Conservation (phyloP, 2,329 filamentous ascomycete species). For the Fusarium brevicatenulatum region DNA sequence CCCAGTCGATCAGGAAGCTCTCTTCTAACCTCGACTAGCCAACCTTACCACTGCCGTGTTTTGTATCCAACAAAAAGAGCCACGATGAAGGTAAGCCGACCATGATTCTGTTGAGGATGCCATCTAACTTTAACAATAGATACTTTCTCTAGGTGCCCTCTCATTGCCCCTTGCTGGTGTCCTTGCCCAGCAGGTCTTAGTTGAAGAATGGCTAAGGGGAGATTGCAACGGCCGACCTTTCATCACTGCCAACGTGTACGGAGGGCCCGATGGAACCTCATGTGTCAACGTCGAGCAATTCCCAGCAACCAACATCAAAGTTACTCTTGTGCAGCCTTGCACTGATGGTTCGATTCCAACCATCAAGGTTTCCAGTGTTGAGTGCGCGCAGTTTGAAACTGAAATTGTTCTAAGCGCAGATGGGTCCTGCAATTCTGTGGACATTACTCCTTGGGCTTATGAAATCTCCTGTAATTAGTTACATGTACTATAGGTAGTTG, state of each 20-base stretch:
- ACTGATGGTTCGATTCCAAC: not conserved
- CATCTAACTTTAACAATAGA: not conserved
- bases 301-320: not conserved
- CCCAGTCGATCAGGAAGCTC: fast-evolving
- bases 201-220: not conserved
- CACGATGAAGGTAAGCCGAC: not conserved
- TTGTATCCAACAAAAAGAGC: no score
- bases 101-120: fast-evolving
- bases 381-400: not conserved
- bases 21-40: not conserved
- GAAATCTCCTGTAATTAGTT: not conserved
- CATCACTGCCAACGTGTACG: not conserved
- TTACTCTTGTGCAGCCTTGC: not conserved
- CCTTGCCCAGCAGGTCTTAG: not conserved
- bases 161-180: not conserved
- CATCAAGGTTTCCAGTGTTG: not conserved
- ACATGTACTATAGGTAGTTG: fast-evolving
- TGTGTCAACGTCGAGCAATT: not conserved
- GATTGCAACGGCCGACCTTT: not conserved
- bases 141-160: not conserved
- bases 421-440: not conserved
- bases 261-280: not conserved
- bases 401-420: not conserved
- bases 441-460: not conserved
- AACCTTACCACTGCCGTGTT: no score